These are phyloP conservation scores for Tetrapisispora nanseiensis DNA, from an alignment of 805 yeast species.

Conservation along the genomic window DNA sequence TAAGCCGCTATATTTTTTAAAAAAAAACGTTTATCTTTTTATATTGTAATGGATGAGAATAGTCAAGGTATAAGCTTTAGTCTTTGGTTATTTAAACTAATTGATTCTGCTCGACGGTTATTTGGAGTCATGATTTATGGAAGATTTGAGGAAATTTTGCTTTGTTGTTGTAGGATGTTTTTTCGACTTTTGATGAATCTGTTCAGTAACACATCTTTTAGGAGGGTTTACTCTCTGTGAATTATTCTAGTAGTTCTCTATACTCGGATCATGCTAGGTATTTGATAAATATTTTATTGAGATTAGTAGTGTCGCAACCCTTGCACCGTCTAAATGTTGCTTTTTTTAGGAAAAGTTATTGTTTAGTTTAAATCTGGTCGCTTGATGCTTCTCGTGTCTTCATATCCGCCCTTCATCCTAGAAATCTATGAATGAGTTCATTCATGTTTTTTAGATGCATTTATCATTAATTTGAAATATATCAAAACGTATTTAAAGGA, in stretches of 20 bases:
- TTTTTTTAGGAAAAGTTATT: too few relatives aligned
- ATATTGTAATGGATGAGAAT: background rate
- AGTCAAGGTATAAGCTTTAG: background rate
- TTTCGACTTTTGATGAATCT: background rate
- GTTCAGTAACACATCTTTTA: conserved; percentile 1
- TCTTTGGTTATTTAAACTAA: background rate
- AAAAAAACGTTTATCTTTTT: too few relatives aligned
- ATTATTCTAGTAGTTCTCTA: conserved; percentile 2
- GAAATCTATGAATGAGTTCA: conserved; percentile 22
- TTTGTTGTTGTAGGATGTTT: conserved; percentile 3
- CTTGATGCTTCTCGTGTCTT: conserved; percentile 26
- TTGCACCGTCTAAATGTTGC: too few relatives aligned
- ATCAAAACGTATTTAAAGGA: background rate
- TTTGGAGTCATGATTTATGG: too few relatives aligned
- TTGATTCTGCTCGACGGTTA: background rate
- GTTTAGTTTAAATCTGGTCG: conserved; percentile 8
- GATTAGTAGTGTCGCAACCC: conserved; percentile 26
- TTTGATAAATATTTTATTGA: conserved; percentile 9
- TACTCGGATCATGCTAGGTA: background rate
- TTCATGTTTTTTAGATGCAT: conserved; percentile 7
- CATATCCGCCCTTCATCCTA: conserved; percentile 15
- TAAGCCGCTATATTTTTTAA: background rate
- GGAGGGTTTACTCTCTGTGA: conserved; percentile 6
- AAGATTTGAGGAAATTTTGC: too few relatives aligned
- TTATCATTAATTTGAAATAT: background rate